A percentile compares a stretch with the other conserved stretches of the same genome.
phyloP scores from a whole-genome alignment of 2,329 filamentous ascomycete genomes.

The Plectosphaerella cucumerina region DNA sequence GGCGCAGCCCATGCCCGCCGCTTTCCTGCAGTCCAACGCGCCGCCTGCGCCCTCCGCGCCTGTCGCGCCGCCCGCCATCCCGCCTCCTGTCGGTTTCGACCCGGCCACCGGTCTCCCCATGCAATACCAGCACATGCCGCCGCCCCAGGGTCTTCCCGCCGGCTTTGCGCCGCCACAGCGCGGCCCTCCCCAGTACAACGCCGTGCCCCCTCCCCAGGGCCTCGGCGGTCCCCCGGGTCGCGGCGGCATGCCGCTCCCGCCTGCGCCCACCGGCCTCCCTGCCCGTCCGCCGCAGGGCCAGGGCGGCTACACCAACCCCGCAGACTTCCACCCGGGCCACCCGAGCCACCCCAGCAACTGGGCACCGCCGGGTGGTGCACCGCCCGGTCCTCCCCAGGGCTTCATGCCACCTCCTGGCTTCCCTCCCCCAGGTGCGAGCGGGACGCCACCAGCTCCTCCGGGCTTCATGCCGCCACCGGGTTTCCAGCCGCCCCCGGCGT shows the following conservation, averaged over 20 bases:
- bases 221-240: slow-evolving; percentile 14
- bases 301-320: slow-evolving; percentile 39
- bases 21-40: slow-evolving; percentile 51
- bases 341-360: slow-evolving; percentile 18
- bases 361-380: slow-evolving; percentile 30
- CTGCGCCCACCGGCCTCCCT: slow-evolving; percentile 45
- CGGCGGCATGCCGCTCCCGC: slow-evolving; percentile 34
- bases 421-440: slow-evolving; percentile 30
- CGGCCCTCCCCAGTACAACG: slow-evolving; percentile 28
- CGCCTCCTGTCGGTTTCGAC: slow-evolving; percentile 27
- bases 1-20: slow-evolving; percentile 69
- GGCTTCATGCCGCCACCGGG: slow-evolving; percentile 44
- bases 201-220: slow-evolving; percentile 8
- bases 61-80: neutral
- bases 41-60: slow-evolving; percentile 13
- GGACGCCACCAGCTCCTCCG: slow-evolving; percentile 26
- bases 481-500: slow-evolving; percentile 23
- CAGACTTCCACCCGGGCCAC: slow-evolving; percentile 40
- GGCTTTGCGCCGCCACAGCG: slow-evolving; percentile 32
- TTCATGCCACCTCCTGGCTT: slow-evolving; percentile 39
- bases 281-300: slow-evolving; percentile 45
- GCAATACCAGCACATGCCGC: slow-evolving; percentile 10
- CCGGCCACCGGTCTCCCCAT: slow-evolving; percentile 21
- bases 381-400: slow-evolving; percentile 33
- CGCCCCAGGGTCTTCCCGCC: slow-evolving; percentile 21